Conservation (phyloP, 2,329 filamentous ascomycete genomes). For the Phyllosticta citrichinensis region DNA sequence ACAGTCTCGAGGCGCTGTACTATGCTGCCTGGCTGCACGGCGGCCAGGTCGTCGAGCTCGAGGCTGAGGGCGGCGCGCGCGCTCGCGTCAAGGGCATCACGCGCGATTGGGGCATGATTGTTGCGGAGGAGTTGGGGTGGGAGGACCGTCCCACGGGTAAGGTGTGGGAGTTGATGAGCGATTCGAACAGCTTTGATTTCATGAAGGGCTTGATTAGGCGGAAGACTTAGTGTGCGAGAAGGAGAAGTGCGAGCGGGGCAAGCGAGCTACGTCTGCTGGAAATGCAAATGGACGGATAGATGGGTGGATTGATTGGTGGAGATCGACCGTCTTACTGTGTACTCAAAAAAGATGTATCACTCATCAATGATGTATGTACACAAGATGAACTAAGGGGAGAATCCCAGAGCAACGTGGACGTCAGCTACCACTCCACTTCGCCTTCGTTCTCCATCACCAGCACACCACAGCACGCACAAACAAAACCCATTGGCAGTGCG, state of each 20-base stretch:
- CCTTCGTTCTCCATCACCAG: no score
- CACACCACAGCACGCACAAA: no score
- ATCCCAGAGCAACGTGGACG: no score
- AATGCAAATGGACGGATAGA: no score
- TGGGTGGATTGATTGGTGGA: no score
- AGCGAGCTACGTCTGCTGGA: no score
- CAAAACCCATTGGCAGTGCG: no score
- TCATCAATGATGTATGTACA: no score
- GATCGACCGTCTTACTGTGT: no score
- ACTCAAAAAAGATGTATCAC: no score
- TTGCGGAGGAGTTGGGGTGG: conserved; percentile 70
- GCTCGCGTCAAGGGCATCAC: conserved; percentile 82
- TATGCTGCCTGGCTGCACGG: conserved; percentile 36
- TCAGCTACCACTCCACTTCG: no score
- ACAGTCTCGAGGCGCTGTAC: conserved; percentile 19
- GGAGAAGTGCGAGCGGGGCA: background rate
- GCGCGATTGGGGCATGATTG: conserved; percentile 77
- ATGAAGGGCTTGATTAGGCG: conserved; percentile 77
- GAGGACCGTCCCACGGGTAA: conserved; percentile 66
- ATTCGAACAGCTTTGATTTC: conserved; percentile 98
- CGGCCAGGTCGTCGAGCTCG: conserved; percentile 58
- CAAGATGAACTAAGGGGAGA: no score
- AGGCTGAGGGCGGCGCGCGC: conserved; percentile 64
- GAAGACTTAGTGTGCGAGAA: conserved; percentile 46
- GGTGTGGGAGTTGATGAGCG: conserved; percentile 78